phyloP scores from a whole-genome alignment of 1,284 basidiomycete genomes.

The Cryptococcus hybrid region DNA sequence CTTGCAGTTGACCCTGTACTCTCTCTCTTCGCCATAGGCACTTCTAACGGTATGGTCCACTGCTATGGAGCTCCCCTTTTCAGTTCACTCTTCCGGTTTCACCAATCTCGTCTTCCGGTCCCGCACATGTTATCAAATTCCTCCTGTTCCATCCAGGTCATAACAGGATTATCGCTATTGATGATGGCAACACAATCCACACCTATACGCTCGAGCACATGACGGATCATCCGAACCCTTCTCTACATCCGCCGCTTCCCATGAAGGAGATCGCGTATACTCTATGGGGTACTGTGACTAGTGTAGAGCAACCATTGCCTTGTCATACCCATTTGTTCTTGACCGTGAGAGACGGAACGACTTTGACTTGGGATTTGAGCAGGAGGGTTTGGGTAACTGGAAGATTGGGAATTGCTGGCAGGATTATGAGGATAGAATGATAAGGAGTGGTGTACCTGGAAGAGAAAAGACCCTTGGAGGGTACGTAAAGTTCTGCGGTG shows the following conservation, averaged over 20 bases:
- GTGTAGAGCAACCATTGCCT: slow-evolving; percentile 40
- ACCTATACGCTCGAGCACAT: slow-evolving; percentile 34
- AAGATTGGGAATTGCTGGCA: slow-evolving; percentile 71
- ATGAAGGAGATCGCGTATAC: slow-evolving; percentile 30
- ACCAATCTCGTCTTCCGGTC: slow-evolving; percentile 17
- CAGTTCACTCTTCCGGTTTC: slow-evolving; percentile 43
- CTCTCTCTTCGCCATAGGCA: slow-evolving; percentile 70
- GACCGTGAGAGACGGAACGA: slow-evolving; percentile 47
- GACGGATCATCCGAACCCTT: slow-evolving; percentile 32
- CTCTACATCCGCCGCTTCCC: slow-evolving; percentile 35
- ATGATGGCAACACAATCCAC: slow-evolving; percentile 40
- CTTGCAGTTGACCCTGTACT: slow-evolving; percentile 69
- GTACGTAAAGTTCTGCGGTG: slow-evolving; percentile 23
- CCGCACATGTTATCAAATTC: slow-evolving; percentile 37
- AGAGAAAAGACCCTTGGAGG: slow-evolving; percentile 51
- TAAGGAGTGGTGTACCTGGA: slow-evolving; percentile 59
- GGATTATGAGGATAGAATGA: slow-evolving; percentile 66
- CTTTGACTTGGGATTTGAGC: slow-evolving; percentile 65
- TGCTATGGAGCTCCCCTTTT: slow-evolving; percentile 43
- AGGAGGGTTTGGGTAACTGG: slow-evolving; percentile 64
- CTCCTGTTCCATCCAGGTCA: slow-evolving; percentile 48
- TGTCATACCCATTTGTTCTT: slow-evolving; percentile 46
- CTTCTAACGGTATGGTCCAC: slow-evolving; percentile 42
- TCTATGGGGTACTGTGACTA: slow-evolving; percentile 31
- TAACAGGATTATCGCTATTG: slow-evolving; percentile 42